Conservation (phyloP, 176 grass and related monocot species). For the Paspalum vaginatum region DNA sequence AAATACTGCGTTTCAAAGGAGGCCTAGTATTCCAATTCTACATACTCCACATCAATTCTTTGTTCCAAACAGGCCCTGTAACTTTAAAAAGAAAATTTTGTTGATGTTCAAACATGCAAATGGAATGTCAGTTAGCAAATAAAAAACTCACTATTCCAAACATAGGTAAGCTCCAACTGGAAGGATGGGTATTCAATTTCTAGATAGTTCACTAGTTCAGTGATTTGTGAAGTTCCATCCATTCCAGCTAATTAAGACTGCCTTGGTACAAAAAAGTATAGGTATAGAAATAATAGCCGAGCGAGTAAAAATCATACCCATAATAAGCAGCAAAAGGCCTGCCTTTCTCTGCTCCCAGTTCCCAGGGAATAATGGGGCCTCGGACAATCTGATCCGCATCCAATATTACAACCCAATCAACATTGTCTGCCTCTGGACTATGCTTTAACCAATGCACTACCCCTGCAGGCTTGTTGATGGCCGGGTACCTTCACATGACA, state of each 20-base stretch:
- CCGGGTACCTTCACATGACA: slow-evolving; percentile 77
- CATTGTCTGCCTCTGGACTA: slow-evolving; percentile 78
- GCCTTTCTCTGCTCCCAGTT: slow-evolving; percentile 91
- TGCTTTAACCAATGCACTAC: slow-evolving; percentile 92
- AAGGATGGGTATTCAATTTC: slow-evolving; percentile 6
- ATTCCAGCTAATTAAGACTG: not conserved
- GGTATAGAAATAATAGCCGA: not conserved
- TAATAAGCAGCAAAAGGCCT: slow-evolving; percentile 92
- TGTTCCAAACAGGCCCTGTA: not conserved
- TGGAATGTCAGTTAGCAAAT: not conserved
- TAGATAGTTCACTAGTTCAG: not conserved
- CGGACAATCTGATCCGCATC: slow-evolving; percentile 95
- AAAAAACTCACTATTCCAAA: not conserved
- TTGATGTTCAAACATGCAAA: slow-evolving; percentile 2
- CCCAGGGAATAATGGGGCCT: slow-evolving; percentile 87
- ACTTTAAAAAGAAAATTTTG: slow-evolving; percentile 5
- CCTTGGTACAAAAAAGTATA: not conserved
- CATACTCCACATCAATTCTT: no score
- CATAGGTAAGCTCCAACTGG: not conserved
- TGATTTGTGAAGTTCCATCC: not conserved
- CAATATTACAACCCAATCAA: slow-evolving; percentile 94
- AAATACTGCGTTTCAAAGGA: no score
- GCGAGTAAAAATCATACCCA: slow-evolving; percentile 49
- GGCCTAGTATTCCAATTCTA: no score
- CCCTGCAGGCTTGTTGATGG: slow-evolving; percentile 93